Evolutionary conservation across 1,284 basidiomycete species (phyloP).

Genomic region (Ganoderma multipileum): DNA sequence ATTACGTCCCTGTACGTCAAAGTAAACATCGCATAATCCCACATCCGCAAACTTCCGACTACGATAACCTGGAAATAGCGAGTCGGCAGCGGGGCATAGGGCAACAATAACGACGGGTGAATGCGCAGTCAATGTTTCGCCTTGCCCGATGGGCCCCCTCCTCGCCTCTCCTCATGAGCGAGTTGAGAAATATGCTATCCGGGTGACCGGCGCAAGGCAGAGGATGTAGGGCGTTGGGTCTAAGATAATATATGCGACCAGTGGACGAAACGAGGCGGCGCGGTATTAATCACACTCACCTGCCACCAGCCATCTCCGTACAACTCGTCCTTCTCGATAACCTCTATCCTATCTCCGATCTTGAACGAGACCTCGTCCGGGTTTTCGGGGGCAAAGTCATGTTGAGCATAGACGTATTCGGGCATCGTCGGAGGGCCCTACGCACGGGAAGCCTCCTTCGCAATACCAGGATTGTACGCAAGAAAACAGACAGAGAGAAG

Average conservation of each 20-base stretch:
- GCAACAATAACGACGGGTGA: not conserved
- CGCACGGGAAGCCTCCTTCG: not conserved
- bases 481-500: not conserved
- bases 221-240: not conserved
- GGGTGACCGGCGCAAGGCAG: not conserved
- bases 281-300: constrained; percentile 59
- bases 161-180: not conserved
- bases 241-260: not conserved
- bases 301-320: constrained; percentile 99
- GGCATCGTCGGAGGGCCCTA: constrained; percentile 42
- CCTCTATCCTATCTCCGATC: constrained; percentile 87
- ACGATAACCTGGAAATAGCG: not conserved
- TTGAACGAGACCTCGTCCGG: constrained; percentile 92
- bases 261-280: not conserved
- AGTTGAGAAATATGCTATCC: not conserved
- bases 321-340: constrained; percentile 92
- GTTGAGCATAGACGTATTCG: constrained; percentile 79
- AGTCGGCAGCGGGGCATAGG: not conserved
- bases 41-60: not conserved
- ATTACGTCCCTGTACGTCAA: constrained; percentile 80
- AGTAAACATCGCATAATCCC: constrained; percentile 17
- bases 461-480: not conserved
- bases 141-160: not conserved
- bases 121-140: not conserved
- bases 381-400: constrained; percentile 91